Conservation (phyloP, 176 grass and related monocot species). For the Oryza officinalis region DNA sequence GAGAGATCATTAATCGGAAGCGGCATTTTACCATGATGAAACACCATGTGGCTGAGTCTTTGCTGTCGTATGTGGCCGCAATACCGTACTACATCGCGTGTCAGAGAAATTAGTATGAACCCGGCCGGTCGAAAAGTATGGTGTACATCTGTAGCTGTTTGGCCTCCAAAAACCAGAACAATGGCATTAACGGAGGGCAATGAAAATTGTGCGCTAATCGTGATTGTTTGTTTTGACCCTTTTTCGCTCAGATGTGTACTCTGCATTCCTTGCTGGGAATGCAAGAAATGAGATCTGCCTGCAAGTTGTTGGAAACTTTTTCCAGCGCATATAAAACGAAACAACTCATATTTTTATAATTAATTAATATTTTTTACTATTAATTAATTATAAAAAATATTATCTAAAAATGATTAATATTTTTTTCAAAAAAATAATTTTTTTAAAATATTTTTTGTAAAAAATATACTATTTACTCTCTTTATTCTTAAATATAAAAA, state of each 20-base stretch:
- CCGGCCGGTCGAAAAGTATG: not conserved
- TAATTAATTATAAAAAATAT: no score
- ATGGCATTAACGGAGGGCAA: not conserved
- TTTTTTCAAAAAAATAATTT: no score
- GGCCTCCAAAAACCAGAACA: not conserved
- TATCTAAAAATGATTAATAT: no score
- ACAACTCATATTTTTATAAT: no score
- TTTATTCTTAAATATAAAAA: no score
- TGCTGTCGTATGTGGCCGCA: not conserved
- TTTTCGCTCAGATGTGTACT: not conserved
- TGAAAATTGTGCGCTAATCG: not conserved
- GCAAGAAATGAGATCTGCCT: not conserved
- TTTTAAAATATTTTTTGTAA: no score
- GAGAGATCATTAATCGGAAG: not conserved
- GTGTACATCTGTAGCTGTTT: not conserved
- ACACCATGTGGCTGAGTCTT: not conserved
- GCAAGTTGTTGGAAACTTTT: no score
- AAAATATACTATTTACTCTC: no score
- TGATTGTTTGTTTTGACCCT: not conserved
- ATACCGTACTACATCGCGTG: not conserved
- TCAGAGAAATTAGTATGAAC: not conserved
- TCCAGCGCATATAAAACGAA: no score
- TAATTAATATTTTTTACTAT: no score
- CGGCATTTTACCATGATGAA: not conserved
- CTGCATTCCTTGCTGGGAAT: not conserved